phyloP scores from a whole-genome alignment of 2,329 filamentous ascomycete species.

The Samsoniella hepiali region DNA sequence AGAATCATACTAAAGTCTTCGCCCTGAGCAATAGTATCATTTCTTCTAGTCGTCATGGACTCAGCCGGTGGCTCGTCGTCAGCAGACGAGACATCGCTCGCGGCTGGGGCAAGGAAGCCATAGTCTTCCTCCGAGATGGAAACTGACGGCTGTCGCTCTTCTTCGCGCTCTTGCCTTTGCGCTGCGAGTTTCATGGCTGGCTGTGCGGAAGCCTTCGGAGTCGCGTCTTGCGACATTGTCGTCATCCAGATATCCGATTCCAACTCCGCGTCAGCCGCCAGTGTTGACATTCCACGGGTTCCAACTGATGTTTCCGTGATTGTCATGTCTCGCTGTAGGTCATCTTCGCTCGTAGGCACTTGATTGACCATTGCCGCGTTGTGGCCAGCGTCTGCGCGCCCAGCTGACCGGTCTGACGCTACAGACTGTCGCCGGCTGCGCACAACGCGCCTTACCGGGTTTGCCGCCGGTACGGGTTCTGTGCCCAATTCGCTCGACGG shows the following conservation, averaged over 20 bases:
- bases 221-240: slow-evolving; percentile 38
- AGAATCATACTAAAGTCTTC: slow-evolving; percentile 61
- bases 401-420: slow-evolving; percentile 28
- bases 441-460: slow-evolving; percentile 20
- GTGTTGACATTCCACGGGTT: slow-evolving; percentile 21
- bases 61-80: slow-evolving; percentile 29
- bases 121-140: slow-evolving; percentile 26
- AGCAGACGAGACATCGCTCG: slow-evolving; percentile 34
- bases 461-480: slow-evolving; percentile 21
- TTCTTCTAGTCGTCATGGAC: slow-evolving; percentile 23
- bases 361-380: slow-evolving; percentile 20
- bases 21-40: slow-evolving; percentile 46
- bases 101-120: slow-evolving; percentile 28
- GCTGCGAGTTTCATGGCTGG: slow-evolving; percentile 14
- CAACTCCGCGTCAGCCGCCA: slow-evolving; percentile 24
- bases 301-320: slow-evolving; percentile 19
- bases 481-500: slow-evolving; percentile 27
- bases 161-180: neutral
- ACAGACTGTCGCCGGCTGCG: slow-evolving; percentile 26
- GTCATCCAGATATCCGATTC: slow-evolving; percentile 48
- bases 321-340: slow-evolving; percentile 30
- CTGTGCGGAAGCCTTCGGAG: slow-evolving; percentile 30
- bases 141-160: neutral
- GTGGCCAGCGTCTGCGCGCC: slow-evolving; percentile 25
- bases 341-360: slow-evolving; percentile 26